Base-by-base conservation (phyloP, 2,329 filamentous ascomycete genomes). In the Pyrenochaeta sp. region DNA sequence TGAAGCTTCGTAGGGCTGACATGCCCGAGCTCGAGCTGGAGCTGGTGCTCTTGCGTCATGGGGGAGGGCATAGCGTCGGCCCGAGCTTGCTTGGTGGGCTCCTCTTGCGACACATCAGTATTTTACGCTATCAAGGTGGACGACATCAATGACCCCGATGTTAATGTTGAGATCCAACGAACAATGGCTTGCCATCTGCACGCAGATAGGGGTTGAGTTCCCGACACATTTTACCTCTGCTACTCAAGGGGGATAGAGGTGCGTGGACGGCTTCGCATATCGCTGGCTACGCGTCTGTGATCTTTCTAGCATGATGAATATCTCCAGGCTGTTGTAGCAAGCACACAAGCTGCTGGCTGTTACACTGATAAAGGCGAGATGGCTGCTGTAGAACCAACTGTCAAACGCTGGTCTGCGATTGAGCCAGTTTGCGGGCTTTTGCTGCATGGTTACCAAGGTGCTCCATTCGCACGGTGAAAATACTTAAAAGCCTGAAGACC, bases 351-450 rank as follows among this genome's bases (percentile, higher is more conserved):
- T 43, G 44, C 44, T 32, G 13, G 19, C 12, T 32, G 6, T 27
- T 24, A 24, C n/a, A 28, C 22, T 8, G n/a, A 3, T 15, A 32
- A n/a, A 7, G 25, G 28, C 25, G 25, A 25, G 22, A 25, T 25
- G 22, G 13, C 22, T 27, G 22, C 44, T 34, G 30, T 47, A 7
- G 45, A 47, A 47, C 28, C 45, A 47, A 28, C 28, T 32, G 45
- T 3, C 13, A 22, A 13, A 2, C 28, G 42, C 15, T 9, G 32
- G 47, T 37, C 27, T 56, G 61, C 61, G 46, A 44, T 45, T 69
- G 67, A 69, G 65, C 42, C 48, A 65, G 55, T 68, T 68, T 68
- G 67, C 60, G 64, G 61, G 52, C 57, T 32, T 68, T 67, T 56
- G 39, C 52, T 42, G 54, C 19, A 50, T 52, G 53, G 56, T 59